Percentiles rank a stretch among this genome's conserved stretches.
phyloP scores from a whole-genome alignment of 257 asterid genomes.

The Catharanthus roseus region DNA sequence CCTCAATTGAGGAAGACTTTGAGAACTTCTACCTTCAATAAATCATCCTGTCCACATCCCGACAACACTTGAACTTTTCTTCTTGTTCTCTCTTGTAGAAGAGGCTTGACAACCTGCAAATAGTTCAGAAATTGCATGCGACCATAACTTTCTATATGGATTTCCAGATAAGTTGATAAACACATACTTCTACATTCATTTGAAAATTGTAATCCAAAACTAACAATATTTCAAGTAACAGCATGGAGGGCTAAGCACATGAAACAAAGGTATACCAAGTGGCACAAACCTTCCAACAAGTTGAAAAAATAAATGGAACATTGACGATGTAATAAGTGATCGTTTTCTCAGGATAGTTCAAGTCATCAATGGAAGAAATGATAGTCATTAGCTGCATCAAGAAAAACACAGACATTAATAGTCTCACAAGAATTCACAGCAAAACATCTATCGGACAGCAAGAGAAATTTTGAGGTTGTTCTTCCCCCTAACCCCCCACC shows the following conservation, averaged over 20 bases:
- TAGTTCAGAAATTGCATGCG: background rate
- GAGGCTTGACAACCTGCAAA: constrained; percentile 81
- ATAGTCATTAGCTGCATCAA: constrained; percentile 62
- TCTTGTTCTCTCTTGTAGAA: constrained; percentile 69
- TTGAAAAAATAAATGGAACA: constrained; percentile 86
- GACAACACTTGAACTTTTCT: constrained; percentile 38
- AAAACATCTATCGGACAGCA: constrained; percentile 6
- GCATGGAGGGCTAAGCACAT: background rate
- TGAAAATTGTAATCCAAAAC: constrained; percentile 5
- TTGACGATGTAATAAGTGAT: constrained; percentile 81
- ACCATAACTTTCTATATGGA: background rate
- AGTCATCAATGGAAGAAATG: constrained; percentile 83
- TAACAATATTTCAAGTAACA: background rate
- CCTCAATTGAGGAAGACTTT: background rate
- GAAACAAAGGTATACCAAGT: background rate
- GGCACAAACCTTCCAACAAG: constrained; percentile 84
- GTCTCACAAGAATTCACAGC: constrained; percentile 1
- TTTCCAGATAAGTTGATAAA: background rate
- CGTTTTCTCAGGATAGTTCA: constrained; percentile 90
- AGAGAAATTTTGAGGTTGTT: background rate
- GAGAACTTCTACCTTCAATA: constrained; percentile 27
- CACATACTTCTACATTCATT: background rate
- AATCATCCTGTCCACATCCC: constrained; percentile 38
- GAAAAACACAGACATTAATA: background rate
- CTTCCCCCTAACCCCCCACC: too few relatives aligned